These are phyloP conservation scores for Cladophialophora psammophila DNA, from an alignment of 2,329 filamentous ascomycete genomes.

Conservation along the genomic window DNA sequence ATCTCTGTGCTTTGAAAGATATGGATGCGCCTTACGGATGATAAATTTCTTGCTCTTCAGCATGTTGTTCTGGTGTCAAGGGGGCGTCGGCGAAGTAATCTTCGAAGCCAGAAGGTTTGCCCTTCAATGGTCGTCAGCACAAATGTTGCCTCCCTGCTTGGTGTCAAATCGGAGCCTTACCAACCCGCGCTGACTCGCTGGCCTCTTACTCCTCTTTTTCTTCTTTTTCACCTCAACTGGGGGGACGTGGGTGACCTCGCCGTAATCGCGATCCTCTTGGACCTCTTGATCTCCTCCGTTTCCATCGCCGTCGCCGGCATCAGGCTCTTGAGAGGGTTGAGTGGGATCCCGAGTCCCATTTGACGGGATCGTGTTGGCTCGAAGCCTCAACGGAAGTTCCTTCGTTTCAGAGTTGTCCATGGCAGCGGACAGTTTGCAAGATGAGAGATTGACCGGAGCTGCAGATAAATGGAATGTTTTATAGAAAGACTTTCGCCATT, in stretches of 20 bases:
- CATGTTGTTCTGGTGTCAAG: constrained; percentile 72
- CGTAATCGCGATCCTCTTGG: constrained; percentile 27
- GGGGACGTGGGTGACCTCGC: constrained; percentile 28
- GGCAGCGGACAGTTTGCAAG: background rate
- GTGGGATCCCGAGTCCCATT: background rate
- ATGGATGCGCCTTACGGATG: constrained; percentile 57
- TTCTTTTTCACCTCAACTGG: constrained; percentile 42
- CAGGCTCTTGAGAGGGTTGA: background rate
- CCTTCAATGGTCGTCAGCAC: constrained; percentile 41
- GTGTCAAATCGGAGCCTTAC: constrained; percentile 38
- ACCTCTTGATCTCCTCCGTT: constrained; percentile 16
- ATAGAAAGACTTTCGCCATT: background rate
- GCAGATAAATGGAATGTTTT: background rate
- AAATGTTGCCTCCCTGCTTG: background rate
- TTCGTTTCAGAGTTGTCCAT: background rate
- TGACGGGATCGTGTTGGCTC: background rate
- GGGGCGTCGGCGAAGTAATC: constrained; percentile 82
- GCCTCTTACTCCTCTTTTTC: constrained; percentile 47
- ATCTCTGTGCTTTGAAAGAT: background rate
- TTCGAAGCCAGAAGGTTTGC: constrained; percentile 73
- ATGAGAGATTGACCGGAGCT: background rate
- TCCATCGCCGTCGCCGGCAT: background rate
- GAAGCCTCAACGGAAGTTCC: constrained; percentile 7
- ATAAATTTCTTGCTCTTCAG: constrained; percentile 74
- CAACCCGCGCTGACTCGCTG: constrained; percentile 51